Conservation (phyloP, 805 yeast species). For the Torulaspora delbrueckii region DNA sequence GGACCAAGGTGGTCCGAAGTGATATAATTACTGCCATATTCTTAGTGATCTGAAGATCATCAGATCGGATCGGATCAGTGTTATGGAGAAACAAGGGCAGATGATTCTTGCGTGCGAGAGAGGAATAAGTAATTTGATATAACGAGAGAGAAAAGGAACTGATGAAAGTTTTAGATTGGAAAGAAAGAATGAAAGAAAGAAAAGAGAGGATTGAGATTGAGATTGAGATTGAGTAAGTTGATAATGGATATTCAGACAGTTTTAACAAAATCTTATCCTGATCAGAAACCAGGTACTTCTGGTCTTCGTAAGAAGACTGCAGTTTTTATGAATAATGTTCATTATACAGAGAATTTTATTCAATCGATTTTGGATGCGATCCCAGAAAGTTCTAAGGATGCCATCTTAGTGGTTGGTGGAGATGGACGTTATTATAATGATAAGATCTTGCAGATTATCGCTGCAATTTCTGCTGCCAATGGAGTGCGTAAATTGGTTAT, state of each 20-base stretch:
- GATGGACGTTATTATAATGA: conserved; percentile 93
- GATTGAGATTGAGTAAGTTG: not conserved
- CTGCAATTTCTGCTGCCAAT: conserved; percentile 82
- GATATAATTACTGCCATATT: not conserved
- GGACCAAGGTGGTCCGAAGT: not conserved
- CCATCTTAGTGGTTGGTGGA: conserved; percentile 89
- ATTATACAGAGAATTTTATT: conserved; percentile 90
- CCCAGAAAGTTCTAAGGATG: conserved; percentile 76
- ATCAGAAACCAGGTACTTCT: conserved; percentile 97
- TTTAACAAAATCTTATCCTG: conserved; percentile 70
- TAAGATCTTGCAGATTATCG: conserved; percentile 73
- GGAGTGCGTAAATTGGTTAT: conserved; percentile 80
- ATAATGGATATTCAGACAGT: conserved; percentile 31
- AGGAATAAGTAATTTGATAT: not conserved
- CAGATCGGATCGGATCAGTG: not conserved
- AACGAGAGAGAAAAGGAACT: not conserved
- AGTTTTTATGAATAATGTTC: conserved; percentile 63
- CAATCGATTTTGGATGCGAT: conserved; percentile 81
- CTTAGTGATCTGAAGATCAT: not conserved
- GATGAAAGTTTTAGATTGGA: not conserved
- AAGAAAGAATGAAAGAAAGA: not conserved
- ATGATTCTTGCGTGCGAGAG: not conserved
- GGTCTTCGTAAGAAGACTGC: conserved; percentile 89
- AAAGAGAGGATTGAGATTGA: too few relatives aligned
- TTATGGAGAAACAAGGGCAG: not conserved